Evolutionary conservation across 768 basidiomycete genomes (phyloP).

Genomic region (Naganishia onofrii): DNA sequence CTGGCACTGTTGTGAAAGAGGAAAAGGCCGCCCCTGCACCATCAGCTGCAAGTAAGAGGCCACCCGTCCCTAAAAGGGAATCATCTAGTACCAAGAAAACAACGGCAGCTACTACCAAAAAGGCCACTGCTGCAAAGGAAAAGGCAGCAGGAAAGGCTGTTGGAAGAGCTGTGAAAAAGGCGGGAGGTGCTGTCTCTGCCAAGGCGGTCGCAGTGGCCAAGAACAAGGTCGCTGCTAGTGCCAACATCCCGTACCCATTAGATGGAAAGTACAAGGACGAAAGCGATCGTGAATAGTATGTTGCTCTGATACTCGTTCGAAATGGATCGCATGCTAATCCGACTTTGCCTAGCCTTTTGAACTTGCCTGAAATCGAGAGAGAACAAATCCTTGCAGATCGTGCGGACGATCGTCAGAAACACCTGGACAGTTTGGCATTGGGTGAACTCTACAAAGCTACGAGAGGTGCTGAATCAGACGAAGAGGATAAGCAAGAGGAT

Average conservation of each 20-base stretch:
- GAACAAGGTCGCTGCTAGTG: conserved; percentile 8
- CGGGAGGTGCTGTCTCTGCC: conserved; percentile 15
- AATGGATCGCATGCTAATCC: background rate
- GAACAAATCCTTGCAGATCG: conserved; percentile 80
- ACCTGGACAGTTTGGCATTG: conserved; percentile 27
- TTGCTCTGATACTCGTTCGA: conserved; percentile 4
- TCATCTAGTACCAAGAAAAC: conserved; percentile 5
- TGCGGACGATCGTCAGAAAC: conserved; percentile 71
- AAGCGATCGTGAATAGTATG: conserved; percentile 75
- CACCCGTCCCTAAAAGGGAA: conserved; percentile 5
- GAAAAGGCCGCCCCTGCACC: conserved; percentile 10
- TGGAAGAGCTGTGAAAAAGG: conserved; percentile 26
- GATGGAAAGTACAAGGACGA: conserved; percentile 90
- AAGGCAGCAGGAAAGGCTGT: conserved; percentile 22
- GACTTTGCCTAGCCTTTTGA: conserved; percentile 61
- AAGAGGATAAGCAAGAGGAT: conserved; percentile 10
- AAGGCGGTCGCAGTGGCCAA: conserved; percentile 21
- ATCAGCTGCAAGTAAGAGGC: conserved; percentile 2
- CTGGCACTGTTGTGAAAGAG: background rate
- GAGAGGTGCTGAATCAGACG: conserved; percentile 26
- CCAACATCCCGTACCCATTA: conserved; percentile 66
- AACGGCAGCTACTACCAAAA: conserved; percentile 12
- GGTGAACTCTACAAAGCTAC: conserved; percentile 30
- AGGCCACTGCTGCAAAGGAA: conserved; percentile 24
- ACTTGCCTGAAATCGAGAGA: conserved; percentile 80